Conservation (phyloP, 2,329 filamentous ascomycete species). For the Paraconiothyrium brasiliense region DNA sequence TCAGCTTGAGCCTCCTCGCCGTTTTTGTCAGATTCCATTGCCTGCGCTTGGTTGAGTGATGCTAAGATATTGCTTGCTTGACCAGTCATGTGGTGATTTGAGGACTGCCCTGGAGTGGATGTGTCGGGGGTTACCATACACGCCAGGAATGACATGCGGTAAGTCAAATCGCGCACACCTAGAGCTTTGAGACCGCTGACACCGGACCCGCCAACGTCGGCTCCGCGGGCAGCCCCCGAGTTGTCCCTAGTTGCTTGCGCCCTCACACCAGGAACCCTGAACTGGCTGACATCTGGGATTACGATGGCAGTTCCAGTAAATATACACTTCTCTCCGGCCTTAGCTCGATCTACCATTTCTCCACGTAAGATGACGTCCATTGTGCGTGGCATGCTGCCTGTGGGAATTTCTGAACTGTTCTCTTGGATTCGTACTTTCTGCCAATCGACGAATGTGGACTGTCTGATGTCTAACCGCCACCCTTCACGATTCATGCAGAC, state of each 20-base stretch:
- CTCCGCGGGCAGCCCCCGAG: conserved; percentile 73
- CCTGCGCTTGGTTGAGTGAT: conserved; percentile 77
- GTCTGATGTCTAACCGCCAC: conserved; percentile 97
- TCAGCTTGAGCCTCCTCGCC: conserved; percentile 89
- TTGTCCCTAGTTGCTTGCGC: conserved; percentile 88
- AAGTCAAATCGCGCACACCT: conserved; percentile 93
- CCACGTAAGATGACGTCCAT: conserved; percentile 97
- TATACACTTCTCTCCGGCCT: conserved; percentile 97
- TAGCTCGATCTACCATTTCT: conserved; percentile 96
- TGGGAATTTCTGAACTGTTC: conserved; percentile 97
- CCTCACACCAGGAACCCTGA: conserved; percentile 85
- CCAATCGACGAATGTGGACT: conserved; percentile 99
- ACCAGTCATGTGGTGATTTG: conserved; percentile 73
- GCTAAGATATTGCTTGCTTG: conserved; percentile 86
- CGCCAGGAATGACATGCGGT: conserved; percentile 93
- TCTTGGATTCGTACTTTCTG: conserved; percentile 98
- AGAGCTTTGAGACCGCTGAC: conserved; percentile 89
- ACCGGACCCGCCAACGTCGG: conserved; percentile 83
- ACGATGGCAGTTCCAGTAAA: conserved; percentile 97
- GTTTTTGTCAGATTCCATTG: conserved; percentile 70
- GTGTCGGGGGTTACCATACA: conserved; percentile 96
- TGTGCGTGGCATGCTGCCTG: conserved; percentile 96
- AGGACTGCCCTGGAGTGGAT: conserved; percentile 78
- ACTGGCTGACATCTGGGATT: conserved; percentile 94
- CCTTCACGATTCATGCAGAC: conserved; percentile 87